phyloP scores from a whole-genome alignment of 306 rosid genomes.

The Acacia acuminata region DNA sequence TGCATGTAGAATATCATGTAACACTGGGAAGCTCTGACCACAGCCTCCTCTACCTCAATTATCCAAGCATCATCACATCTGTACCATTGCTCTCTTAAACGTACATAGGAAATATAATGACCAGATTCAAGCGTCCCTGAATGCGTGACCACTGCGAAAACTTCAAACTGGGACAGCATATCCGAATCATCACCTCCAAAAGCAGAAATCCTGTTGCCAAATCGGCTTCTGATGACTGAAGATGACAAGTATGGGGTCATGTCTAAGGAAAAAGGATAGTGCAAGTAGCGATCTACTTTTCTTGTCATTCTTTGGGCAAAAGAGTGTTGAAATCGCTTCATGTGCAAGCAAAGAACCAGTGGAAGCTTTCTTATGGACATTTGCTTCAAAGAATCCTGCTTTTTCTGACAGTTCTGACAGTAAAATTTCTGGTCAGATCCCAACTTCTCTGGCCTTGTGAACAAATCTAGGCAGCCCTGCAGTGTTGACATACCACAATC shows the following conservation, averaged over 20 bases:
- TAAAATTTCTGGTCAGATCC: slow-evolving; percentile 91
- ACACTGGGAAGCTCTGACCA: slow-evolving; percentile 86
- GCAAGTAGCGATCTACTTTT: slow-evolving; percentile 75
- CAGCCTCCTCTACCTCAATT: slow-evolving; percentile 76
- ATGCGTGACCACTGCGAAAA: slow-evolving; percentile 84
- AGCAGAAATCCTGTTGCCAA: slow-evolving; percentile 78
- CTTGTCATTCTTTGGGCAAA: slow-evolving; percentile 57
- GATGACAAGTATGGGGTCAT: slow-evolving; percentile 81
- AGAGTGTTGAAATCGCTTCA: slow-evolving; percentile 86
- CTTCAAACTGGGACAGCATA: slow-evolving; percentile 60
- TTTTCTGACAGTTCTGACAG: slow-evolving; percentile 74
- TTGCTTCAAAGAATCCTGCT: slow-evolving; percentile 74
- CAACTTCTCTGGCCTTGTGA: slow-evolving; percentile 86
- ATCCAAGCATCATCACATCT: slow-evolving; percentile 93
- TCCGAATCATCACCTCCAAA: slow-evolving; percentile 77
- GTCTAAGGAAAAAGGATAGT: slow-evolving; percentile 83
- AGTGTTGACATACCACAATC: slow-evolving; percentile 57
- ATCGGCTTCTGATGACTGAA: slow-evolving; percentile 76
- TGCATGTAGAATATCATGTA: slow-evolving; percentile 87
- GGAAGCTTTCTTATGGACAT: slow-evolving; percentile 87
- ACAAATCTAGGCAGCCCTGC: slow-evolving; percentile 77
- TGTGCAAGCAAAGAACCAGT: slow-evolving; percentile 72
- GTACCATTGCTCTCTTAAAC: slow-evolving; percentile 76
- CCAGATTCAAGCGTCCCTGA: slow-evolving; percentile 87
- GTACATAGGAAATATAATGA: slow-evolving; percentile 76